Evolutionary conservation across 2,329 filamentous ascomycete species (phyloP).

Genomic region (Ophiostoma tasmaniense): DNA sequence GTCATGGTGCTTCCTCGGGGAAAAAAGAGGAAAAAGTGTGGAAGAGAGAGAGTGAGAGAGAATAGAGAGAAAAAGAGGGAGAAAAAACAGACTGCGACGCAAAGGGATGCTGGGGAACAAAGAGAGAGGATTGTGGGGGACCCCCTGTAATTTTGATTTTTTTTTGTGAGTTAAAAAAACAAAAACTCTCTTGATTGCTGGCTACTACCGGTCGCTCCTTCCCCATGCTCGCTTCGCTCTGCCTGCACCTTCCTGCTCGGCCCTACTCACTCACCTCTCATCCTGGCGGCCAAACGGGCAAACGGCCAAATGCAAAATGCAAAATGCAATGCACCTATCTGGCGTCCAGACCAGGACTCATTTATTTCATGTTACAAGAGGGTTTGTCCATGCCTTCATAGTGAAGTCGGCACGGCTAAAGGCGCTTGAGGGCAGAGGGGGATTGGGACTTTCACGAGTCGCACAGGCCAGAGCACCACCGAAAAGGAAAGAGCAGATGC

Average conservation of each 20-base stretch:
- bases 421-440: not conserved
- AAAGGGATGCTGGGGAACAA: conserved; percentile 6
- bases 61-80: not conserved
- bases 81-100: not conserved
- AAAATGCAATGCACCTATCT: not conserved
- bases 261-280: not conserved
- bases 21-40: conserved; percentile 8
- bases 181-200: not conserved
- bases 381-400: not conserved
- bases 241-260: not conserved
- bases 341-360: not conserved
- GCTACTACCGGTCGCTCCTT: not conserved
- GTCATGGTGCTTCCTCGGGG: conserved; percentile 9
- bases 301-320: not conserved
- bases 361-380: not conserved
- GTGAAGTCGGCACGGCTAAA: conserved; percentile 1
- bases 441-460: not conserved
- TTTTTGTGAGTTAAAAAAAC: not conserved
- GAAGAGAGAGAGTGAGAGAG: not conserved
- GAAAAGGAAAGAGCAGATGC: not conserved
- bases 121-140: not conserved
- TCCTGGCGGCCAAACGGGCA: conserved; percentile 6
- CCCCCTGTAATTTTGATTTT: not conserved
- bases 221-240: not conserved
- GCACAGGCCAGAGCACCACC: not conserved